Evolutionary conservation across 202 grass and related monocot species (phyloP), one percentile per base, ranked within the genome.

Genomic region (Carex arenaria): DNA sequence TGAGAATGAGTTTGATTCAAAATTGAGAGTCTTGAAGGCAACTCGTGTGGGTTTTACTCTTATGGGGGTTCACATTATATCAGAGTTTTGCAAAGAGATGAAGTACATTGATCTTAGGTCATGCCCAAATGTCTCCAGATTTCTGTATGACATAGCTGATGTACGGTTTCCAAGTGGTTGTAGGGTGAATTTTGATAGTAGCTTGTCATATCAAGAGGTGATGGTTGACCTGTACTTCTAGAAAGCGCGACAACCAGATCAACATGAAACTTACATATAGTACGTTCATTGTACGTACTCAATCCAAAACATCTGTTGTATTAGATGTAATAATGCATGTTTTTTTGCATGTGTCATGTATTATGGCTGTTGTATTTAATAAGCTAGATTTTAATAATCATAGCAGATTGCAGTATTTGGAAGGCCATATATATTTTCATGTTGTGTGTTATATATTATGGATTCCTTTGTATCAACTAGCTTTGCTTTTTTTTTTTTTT

Each of bases 61-160:
- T 80, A 57, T 36, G 53, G 90, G 90, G 57, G 67, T 95, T 52
- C 78, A 88, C 26, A 90, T 62, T 18, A 67, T 93, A 83, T 88
- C 90, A 19, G 64, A 93, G 70, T 86, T 74, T 34, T 98, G 85
- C 89, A 95, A 86, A 77, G 81, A 69, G 49, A 85, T 98, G 1
- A 85, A 89, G 67, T 88, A 98, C 78, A 84, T 98, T 55, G 91
- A 98, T 67, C 74, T 98, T 55, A 81, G 89, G 19, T 91, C 91
- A 13, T 98, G 93, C 67, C 95, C 88, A n/a, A 64, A 85, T 31
- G 49, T 93, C 65, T 90, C 95, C 65, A 90, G 68, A 64, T 80
- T 85, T 15, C 83, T 20, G 67, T 98, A 88, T 7, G 85, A 88
- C 74, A 83, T 91, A 89, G 90, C 92, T 89, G 95, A 87, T n/a